Percentiles rank a stretch among this genome's conserved stretches.
Conservation (phyloP, 140 eudicot species). For the Stevia rebaudiana region DNA sequence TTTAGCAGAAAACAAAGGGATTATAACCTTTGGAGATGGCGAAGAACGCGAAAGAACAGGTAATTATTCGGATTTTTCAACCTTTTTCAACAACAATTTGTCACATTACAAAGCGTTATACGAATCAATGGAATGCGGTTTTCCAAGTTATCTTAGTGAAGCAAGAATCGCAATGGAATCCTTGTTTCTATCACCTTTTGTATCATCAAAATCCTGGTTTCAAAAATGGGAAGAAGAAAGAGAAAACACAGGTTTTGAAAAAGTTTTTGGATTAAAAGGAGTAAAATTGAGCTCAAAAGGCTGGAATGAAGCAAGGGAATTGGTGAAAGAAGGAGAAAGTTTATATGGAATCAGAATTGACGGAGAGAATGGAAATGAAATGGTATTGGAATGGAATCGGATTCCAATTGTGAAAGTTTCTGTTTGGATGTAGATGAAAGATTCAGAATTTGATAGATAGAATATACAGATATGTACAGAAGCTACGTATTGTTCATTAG, state of each 20-base stretch:
- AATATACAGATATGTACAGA: slow-evolving; percentile 8
- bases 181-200: slow-evolving; percentile 43
- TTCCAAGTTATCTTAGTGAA: slow-evolving; percentile 45
- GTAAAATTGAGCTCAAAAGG: slow-evolving; percentile 32
- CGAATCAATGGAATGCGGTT: slow-evolving; percentile 45
- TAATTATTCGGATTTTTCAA: slow-evolving; percentile 14
- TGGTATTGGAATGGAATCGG: slow-evolving; percentile 62
- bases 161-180: slow-evolving; percentile 57
- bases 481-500: background rate
- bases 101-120: slow-evolving; percentile 47
- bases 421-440: slow-evolving; percentile 37
- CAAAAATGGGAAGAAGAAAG: slow-evolving; percentile 44
- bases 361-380: slow-evolving; percentile 40
- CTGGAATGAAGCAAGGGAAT: slow-evolving; percentile 37
- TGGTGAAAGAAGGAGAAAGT: slow-evolving; percentile 46
- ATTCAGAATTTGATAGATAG: background rate
- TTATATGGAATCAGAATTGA: slow-evolving; percentile 36
- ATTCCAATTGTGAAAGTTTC: slow-evolving; percentile 55
- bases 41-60: slow-evolving; percentile 28
- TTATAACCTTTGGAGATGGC: slow-evolving; percentile 49
- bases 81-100: slow-evolving; percentile 33
- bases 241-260: background rate
- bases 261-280: slow-evolving; percentile 23
- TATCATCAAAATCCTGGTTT: slow-evolving; percentile 39
- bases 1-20: slow-evolving; percentile 31